Percentiles rank a stretch among this genome's conserved stretches.
Conservation (phyloP, 2,329 filamentous ascomycete genomes). For the Gnomoniopsis sp. region DNA sequence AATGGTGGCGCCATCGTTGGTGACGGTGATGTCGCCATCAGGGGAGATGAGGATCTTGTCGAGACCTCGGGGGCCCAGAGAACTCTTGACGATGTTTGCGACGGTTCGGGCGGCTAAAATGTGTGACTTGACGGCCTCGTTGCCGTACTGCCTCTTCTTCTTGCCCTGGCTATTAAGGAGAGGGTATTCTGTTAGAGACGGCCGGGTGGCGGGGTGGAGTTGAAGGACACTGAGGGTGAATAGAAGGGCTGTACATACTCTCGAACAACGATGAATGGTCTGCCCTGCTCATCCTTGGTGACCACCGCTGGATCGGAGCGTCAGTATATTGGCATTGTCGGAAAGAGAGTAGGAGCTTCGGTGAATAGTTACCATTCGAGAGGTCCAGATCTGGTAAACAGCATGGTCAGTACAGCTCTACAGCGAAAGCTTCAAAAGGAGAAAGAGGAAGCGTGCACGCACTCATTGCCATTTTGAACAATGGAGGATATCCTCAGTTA, state of each 20-base stretch:
- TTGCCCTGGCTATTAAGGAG: constrained; percentile 71
- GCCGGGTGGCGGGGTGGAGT: constrained; percentile 19
- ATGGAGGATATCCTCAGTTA: background rate
- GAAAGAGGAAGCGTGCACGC: constrained; percentile 27
- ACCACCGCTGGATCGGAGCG: constrained; percentile 52
- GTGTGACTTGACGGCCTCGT: constrained; percentile 96
- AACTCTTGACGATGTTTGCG: constrained; percentile 95
- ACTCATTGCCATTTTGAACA: constrained; percentile 58
- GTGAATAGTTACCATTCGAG: constrained; percentile 64
- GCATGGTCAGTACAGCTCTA: background rate
- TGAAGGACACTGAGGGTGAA: background rate
- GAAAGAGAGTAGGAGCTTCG: constrained; percentile 18
- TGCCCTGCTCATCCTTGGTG: constrained; percentile 95
- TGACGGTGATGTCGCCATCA: constrained; percentile 98
- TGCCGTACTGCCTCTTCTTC: constrained; percentile 96
- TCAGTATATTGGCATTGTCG: constrained; percentile 15
- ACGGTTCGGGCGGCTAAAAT: constrained; percentile 96
- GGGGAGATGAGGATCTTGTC: constrained; percentile 99
- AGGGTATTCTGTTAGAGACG: constrained; percentile 18
- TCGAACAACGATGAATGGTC: constrained; percentile 96
- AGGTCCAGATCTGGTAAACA: constrained; percentile 67
- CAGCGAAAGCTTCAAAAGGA: constrained; percentile 14
- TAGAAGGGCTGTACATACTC: constrained; percentile 62
- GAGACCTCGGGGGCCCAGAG: constrained; percentile 88
- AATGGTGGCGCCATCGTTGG: constrained; percentile 98